These are phyloP conservation scores for Mentha longifolia DNA, from an alignment of 257 asterid genomes.

Conservation along the genomic window DNA sequence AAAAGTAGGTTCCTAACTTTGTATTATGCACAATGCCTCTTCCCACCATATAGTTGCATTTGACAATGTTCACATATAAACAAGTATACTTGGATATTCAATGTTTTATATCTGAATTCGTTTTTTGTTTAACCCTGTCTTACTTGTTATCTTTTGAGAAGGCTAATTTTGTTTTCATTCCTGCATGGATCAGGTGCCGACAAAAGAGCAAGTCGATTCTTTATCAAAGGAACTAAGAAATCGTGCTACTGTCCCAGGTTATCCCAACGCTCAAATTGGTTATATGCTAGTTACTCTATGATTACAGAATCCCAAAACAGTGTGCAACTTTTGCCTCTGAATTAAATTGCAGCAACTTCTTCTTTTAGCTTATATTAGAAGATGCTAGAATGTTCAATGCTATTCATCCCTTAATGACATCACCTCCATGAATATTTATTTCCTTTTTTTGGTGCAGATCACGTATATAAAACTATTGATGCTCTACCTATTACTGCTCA, in stretches of 20 bases:
- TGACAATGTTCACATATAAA: slow-evolving; percentile 4
- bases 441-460: slow-evolving; percentile 60
- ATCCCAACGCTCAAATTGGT: slow-evolving; percentile 35
- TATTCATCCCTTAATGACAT: slow-evolving; percentile 10
- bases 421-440: slow-evolving; percentile 1
- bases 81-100: background rate
- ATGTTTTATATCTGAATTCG: background rate
- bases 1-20: slow-evolving; percentile 56
- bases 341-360: background rate
- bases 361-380: slow-evolving; percentile 3
- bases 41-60: slow-evolving; percentile 4
- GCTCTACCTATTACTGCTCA: slow-evolving; percentile 82
- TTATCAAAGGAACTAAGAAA: slow-evolving; percentile 82
- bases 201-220: slow-evolving; percentile 90
- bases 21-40: slow-evolving; percentile 4
- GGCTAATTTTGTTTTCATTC: slow-evolving; percentile 12
- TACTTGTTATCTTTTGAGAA: slow-evolving; percentile 6
- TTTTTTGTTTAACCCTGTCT: background rate
- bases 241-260: slow-evolving; percentile 95
- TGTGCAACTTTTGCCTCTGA: background rate
- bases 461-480: slow-evolving; percentile 79
- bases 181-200: slow-evolving; percentile 67
- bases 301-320: background rate
- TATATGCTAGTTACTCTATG: slow-evolving; percentile 24
- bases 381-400: slow-evolving; percentile 4